phyloP scores from a whole-genome alignment of 2,329 filamentous ascomycete genomes.

The Stylonectria norvegica region DNA sequence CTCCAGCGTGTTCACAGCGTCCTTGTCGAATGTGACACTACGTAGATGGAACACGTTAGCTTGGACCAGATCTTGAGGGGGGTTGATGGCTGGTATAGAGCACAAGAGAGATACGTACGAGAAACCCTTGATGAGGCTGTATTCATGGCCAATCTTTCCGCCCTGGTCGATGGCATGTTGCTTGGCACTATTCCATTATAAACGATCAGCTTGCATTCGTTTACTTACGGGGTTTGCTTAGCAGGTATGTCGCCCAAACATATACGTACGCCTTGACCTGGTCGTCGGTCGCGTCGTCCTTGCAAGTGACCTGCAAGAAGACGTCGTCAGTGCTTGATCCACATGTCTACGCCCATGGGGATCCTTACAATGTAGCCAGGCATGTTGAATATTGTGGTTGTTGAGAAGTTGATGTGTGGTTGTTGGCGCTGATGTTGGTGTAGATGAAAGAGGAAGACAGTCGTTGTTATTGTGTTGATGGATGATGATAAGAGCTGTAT shows the following conservation, averaged over 20 bases:
- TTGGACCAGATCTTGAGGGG: not conserved
- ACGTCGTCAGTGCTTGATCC: conserved; percentile 17
- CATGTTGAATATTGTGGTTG: conserved; percentile 40
- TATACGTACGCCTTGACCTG: conserved; percentile 64
- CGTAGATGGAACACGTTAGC: not conserved
- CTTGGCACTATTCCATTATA: conserved; percentile 72
- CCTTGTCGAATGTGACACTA: conserved; percentile 71
- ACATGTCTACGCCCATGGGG: not conserved
- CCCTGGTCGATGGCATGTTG: conserved; percentile 70
- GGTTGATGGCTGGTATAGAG: not conserved
- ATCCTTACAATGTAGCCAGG: conserved; percentile 54
- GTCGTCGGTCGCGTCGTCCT: conserved; percentile 62
- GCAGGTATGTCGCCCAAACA: no score
- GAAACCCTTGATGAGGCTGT: conserved; percentile 86
- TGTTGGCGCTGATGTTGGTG: not conserved
- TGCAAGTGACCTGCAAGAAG: conserved; percentile 68
- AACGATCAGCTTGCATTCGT: no score
- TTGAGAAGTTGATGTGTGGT: conserved; percentile 1
- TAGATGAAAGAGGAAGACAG: not conserved
- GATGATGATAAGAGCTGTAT: conserved; percentile 3
- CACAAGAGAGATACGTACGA: conserved; percentile 70
- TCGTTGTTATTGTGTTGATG: not conserved
- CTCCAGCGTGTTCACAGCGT: conserved; percentile 62
- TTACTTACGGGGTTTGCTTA: no score
- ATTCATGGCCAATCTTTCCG: conserved; percentile 80